A percentile compares a stretch with the other conserved stretches of the same genome.
Conservation (phyloP, 768 basidiomycete genomes). For the Rhodotorula kratochvilovae region DNA sequence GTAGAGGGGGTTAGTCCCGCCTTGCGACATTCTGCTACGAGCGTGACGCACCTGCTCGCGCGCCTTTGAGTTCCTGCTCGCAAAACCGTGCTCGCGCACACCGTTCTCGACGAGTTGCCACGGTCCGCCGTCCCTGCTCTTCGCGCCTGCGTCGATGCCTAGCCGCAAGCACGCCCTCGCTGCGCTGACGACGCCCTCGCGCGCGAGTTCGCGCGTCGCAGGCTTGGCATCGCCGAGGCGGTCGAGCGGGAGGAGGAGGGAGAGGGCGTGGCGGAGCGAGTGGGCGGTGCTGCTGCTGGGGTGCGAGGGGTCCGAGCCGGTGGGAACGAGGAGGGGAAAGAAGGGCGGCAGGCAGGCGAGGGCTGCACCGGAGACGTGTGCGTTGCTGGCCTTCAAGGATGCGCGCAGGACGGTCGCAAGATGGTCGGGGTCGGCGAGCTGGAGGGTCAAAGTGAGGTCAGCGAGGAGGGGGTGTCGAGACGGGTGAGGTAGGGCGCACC, state of each 20-base stretch:
- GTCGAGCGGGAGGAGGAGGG: conserved; percentile 71
- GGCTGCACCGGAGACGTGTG: conserved; percentile 73
- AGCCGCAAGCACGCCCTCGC: conserved; percentile 67
- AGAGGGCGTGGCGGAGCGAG: conserved; percentile 62
- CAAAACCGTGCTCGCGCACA: conserved; percentile 66
- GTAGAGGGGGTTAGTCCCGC: not conserved
- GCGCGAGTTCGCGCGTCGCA: conserved; percentile 65
- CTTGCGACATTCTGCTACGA: not conserved
- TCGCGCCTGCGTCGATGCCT: conserved; percentile 42
- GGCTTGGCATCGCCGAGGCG: conserved; percentile 74
- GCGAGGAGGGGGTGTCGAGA: not conserved
- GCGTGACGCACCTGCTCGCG: conserved; percentile 69
- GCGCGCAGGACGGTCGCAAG: conserved; percentile 66
- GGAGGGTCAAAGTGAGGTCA: conserved; percentile 3
- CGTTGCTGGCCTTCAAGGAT: conserved; percentile 73
- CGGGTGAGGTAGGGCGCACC: too few species aligned
- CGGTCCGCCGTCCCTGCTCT: conserved; percentile 6
- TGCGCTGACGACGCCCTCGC: conserved; percentile 68
- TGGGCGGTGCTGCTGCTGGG: conserved; percentile 49
- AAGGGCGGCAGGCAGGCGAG: conserved; percentile 56
- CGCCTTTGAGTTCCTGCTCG: conserved; percentile 78
- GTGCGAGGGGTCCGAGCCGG: conserved; percentile 51
- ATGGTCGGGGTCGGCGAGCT: conserved; percentile 71
- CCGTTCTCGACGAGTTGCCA: conserved; percentile 63
- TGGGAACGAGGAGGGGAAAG: conserved; percentile 55